Conservation (phyloP, 2,329 filamentous ascomycete genomes). For the Ophiostoma sp. region DNA sequence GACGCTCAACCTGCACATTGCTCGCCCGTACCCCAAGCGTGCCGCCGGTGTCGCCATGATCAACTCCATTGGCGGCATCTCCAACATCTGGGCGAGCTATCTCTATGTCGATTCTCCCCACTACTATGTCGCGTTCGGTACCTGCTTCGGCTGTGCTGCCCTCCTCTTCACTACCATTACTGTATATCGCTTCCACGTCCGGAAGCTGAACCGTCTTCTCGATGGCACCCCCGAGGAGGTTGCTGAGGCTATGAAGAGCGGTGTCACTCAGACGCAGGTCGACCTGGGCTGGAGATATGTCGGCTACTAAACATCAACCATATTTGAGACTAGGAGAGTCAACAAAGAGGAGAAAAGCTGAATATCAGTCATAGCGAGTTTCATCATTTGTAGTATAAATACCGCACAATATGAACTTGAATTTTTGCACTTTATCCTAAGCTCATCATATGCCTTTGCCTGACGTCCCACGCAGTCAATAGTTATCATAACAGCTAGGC, state of each 20-base stretch:
- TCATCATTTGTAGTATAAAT: not conserved
- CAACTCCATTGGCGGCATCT: conserved; percentile 36
- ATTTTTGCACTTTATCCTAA: too few relatives aligned
- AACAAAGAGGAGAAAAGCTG: not conserved
- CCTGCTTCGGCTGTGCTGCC: conserved; percentile 27
- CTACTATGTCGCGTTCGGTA: conserved; percentile 29
- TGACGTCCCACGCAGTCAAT: too few relatives aligned
- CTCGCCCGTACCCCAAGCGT: conserved; percentile 40
- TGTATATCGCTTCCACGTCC: conserved; percentile 27
- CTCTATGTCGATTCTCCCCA: conserved; percentile 31
- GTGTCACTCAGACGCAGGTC: conserved; percentile 30
- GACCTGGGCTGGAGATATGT: conserved; percentile 31
- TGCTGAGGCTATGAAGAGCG: conserved; percentile 28
- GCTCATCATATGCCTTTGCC: too few relatives aligned
- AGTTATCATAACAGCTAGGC: too few relatives aligned
- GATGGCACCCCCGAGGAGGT: conserved; percentile 27
- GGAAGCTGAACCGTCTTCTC: conserved; percentile 27
- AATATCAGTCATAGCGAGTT: not conserved
- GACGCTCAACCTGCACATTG: conserved; percentile 34
- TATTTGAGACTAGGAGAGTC: not conserved
- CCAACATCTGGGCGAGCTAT: conserved; percentile 37
- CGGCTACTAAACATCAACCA: conserved; percentile 25
- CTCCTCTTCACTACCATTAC: conserved; percentile 28
- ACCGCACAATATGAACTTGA: too few relatives aligned
- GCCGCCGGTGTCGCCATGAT: conserved; percentile 40